Base-by-base conservation (phyloP, 305 asterid genomes). In the Striga hermonthica region DNA sequence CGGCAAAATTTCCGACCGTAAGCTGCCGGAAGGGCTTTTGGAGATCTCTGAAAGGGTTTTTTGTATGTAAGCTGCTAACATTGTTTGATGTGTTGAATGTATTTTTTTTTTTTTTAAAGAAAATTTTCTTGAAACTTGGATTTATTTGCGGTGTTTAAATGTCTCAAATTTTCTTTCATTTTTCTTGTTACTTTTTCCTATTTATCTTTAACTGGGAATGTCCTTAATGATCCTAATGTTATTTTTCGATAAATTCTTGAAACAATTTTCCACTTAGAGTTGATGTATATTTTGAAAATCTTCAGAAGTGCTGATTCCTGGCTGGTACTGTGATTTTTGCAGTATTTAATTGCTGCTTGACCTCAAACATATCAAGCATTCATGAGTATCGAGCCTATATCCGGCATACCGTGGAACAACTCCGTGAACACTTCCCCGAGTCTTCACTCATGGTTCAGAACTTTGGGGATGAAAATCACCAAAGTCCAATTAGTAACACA, bases 31-130 rank as follows among this genome's bases (percentile, higher is more conserved):
- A 13, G 87, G 92, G 71, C 84, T 82, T 65, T 34, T 79, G 80
- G 94, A 90, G 87, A 84, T 87, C 77, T 79, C 87, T 10, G 93
- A 87, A 9, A 85, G 97, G 79, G 86, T 84, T 69, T 86, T 76
- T 76, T 95, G 96, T 91, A 82, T 40, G 93, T 73, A 52, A 22
- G 2, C 31, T 22, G 2, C 31, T 22, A 22, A 22, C 53, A 6
- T 50, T 64, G 47, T 61, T 74, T 61, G 40, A 39, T 22, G 31
- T 22, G 31, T 22, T 22, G 31, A 22, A 22, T 22, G 31, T 22
- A 41, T 5, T 41, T 7, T 41, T 39, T 39, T 7, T 39, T 0
- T 39, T 41, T 10, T 10, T 41, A 41, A 41, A 43, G 15, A 34
- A 15, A 13, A 37, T 44, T 76, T 71, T 44, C 59, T 47, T 69